Conservation (phyloP, 2,329 filamentous ascomycete species). For the Volutella citrinella region DNA sequence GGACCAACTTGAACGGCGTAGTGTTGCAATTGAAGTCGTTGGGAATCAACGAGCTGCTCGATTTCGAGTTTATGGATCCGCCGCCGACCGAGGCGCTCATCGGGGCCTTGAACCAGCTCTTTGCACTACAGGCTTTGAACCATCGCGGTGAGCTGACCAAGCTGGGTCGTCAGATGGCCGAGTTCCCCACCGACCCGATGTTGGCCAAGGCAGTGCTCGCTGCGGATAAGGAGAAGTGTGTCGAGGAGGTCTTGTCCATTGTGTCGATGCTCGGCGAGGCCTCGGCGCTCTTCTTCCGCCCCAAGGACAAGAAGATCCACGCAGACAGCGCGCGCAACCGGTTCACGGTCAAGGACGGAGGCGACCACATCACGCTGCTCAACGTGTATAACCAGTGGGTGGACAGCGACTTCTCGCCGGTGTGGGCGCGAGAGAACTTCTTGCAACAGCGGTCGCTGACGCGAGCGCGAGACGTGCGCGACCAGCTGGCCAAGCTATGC, state of each 20-base stretch:
- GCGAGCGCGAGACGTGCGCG: conserved; percentile 84
- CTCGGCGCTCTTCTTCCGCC: conserved; percentile 85
- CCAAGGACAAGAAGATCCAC: conserved; percentile 96
- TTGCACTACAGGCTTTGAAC: conserved; percentile 85
- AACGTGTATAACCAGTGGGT: conserved; percentile 97
- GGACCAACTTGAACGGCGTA: conserved; percentile 81
- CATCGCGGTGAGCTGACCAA: conserved; percentile 87
- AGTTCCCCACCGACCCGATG: conserved; percentile 92
- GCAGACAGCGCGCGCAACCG: conserved; percentile 86
- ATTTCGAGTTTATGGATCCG: conserved; percentile 96
- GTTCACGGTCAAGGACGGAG: conserved; percentile 87
- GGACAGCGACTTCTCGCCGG: conserved; percentile 80
- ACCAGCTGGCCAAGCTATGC: conserved; percentile 88
- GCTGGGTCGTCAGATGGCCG: conserved; percentile 88
- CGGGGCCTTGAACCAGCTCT: conserved; percentile 83
- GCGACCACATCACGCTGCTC: conserved; percentile 82
- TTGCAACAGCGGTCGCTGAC: conserved; percentile 87
- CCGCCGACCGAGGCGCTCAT: conserved; percentile 89
- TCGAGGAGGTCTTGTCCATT: conserved; percentile 87
- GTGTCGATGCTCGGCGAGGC: conserved; percentile 93
- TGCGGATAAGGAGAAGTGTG: conserved; percentile 85
- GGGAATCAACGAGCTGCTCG: conserved; percentile 86
- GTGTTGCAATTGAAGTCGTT: conserved; percentile 85
- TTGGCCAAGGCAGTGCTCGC: conserved; percentile 85
- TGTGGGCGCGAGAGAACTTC: conserved; percentile 93